Percentiles rank a stretch among this genome's conserved stretches.
These are phyloP conservation scores for Globisporangium carolinianum DNA, from an alignment of 352 stramenopile species.

Conservation along the genomic window DNA sequence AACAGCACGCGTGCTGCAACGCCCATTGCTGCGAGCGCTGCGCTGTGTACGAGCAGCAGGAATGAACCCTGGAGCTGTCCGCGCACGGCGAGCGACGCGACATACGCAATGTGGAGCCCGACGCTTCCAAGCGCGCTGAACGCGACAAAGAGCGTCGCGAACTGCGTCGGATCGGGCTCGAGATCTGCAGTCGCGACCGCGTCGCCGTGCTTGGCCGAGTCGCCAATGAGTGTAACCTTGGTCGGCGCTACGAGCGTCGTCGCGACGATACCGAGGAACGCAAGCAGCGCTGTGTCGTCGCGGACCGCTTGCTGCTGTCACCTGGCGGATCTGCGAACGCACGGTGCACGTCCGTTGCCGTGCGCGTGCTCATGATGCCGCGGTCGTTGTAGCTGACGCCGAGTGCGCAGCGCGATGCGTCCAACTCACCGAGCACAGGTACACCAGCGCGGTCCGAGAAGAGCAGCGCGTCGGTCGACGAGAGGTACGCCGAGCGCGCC, in stretches of 20 bases:
- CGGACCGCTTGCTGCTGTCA: background rate
- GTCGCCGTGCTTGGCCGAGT: conserved; percentile 10
- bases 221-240: conserved; percentile 13
- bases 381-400: too few species aligned
- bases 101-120: conserved; percentile 31
- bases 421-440: background rate
- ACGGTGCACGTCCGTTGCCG: background rate
- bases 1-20: conserved; percentile 22
- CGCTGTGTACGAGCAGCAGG: conserved; percentile 34
- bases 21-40: conserved; percentile 19
- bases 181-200: conserved; percentile 10
- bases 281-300: background rate
- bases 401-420: background rate
- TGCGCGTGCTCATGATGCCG: background rate
- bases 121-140: conserved; percentile 29
- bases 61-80: conserved; percentile 38
- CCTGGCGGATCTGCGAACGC: background rate
- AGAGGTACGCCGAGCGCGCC: background rate
- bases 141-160: conserved; percentile 17
- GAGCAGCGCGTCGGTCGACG: background rate
- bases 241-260: conserved; percentile 10
- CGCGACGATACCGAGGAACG: conserved; percentile 14
- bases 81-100: conserved; percentile 31
- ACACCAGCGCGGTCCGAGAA: background rate
- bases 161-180: conserved; percentile 10